These are phyloP conservation scores for Aspergillus sp. DNA, from an alignment of 2,329 filamentous ascomycete species.

Conservation along the genomic window DNA sequence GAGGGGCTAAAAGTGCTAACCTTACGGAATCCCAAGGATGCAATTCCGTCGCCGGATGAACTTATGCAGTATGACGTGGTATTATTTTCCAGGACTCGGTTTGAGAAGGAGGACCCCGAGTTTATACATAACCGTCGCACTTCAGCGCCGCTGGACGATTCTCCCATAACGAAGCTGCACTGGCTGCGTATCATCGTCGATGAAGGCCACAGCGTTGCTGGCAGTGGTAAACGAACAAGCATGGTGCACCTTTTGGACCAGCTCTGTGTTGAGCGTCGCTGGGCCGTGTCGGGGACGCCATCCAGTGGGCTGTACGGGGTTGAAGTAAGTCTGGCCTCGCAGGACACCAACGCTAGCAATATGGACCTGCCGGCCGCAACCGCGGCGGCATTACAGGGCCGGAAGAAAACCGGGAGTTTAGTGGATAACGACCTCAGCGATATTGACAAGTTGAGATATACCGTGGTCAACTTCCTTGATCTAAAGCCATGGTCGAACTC, in stretches of 20 bases:
- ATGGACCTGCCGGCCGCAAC: conserved; percentile 24
- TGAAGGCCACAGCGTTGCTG: conserved; percentile 78
- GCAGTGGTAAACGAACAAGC: conserved; percentile 51
- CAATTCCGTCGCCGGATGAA: conserved; percentile 48
- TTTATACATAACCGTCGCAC: conserved; percentile 42
- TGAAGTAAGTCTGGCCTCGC: conserved; percentile 47
- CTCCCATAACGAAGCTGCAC: conserved; percentile 60
- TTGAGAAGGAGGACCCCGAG: conserved; percentile 57
- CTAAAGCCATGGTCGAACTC: conserved; percentile 70
- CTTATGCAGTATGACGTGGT: conserved; percentile 65
- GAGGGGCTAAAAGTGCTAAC: conserved; percentile 55
- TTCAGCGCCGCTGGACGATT: conserved; percentile 40
- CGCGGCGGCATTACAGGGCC: conserved; percentile 21
- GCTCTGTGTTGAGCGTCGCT: conserved; percentile 59
- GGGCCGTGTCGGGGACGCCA: conserved; percentile 87
- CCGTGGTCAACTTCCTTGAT: conserved; percentile 62
- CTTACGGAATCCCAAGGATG: conserved; percentile 44
- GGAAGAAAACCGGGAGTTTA: conserved; percentile 32
- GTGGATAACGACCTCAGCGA: conserved; percentile 51
- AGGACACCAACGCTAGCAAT: conserved; percentile 29
- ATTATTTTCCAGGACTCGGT: conserved; percentile 63
- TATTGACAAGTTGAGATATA: conserved; percentile 55
- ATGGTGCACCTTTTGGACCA: conserved; percentile 46
- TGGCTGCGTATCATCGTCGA: conserved; percentile 88
- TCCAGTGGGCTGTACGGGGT: conserved; percentile 73